Conservation (phyloP, 768 basidiomycete genomes). For the Steccherinum ochraceum region DNA sequence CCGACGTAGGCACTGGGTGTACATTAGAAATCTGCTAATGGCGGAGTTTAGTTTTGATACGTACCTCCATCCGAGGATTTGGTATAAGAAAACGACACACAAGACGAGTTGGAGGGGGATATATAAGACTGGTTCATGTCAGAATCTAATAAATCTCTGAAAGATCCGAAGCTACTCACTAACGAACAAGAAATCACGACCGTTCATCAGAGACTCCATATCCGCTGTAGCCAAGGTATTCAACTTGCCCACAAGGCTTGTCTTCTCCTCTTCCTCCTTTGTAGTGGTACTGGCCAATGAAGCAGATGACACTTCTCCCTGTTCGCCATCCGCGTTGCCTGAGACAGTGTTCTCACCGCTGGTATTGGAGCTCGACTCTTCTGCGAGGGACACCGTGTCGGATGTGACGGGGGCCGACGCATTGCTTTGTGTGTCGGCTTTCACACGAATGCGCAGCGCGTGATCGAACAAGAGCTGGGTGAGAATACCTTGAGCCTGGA, state of each 20-base stretch:
- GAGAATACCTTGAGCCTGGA: slow-evolving; percentile 5
- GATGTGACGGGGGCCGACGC: too few species aligned
- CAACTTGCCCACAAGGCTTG: slow-evolving; percentile 67
- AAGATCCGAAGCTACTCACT: neutral
- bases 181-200: slow-evolving; percentile 12
- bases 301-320: too few species aligned
- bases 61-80: slow-evolving; percentile 15
- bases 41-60: neutral
- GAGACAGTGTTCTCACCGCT: neutral
- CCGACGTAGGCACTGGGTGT: slow-evolving; percentile 25
- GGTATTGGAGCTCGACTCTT: neutral
- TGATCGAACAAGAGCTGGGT: slow-evolving; percentile 11
- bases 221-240: slow-evolving; percentile 59
- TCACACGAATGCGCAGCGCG: slow-evolving; percentile 9
- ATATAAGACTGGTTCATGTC: neutral
- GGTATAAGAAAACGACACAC: slow-evolving; percentile 27
- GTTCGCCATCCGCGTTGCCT: neutral
- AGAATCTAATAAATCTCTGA: too few species aligned
- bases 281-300: slow-evolving; percentile 9
- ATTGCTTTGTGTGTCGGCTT: slow-evolving; percentile 2
- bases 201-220: slow-evolving; percentile 22
- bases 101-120: neutral
- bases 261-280: slow-evolving; percentile 14
- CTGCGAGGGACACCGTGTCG: neutral
- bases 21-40: neutral